Evolutionary conservation across 1,139 yeast genomes (phyloP).

Genomic region (Kodamaea suecica): DNA sequence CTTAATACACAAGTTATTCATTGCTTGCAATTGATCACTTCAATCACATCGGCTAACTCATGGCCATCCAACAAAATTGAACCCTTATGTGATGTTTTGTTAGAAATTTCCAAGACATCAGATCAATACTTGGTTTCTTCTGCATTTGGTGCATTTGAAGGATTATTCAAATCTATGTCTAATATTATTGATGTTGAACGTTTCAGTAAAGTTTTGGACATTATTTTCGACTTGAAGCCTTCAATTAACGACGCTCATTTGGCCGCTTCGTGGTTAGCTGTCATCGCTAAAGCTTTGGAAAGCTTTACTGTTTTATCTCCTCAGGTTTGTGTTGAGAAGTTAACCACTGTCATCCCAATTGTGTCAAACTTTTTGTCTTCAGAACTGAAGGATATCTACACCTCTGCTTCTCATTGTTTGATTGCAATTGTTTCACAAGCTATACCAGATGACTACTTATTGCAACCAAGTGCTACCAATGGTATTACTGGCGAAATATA

Average conservation of each 20-base stretch:
- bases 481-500: conserved; percentile 43
- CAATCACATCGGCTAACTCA: conserved; percentile 68
- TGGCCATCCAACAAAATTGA: conserved; percentile 80
- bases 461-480: conserved; percentile 45
- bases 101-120: conserved; percentile 74
- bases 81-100: conserved; percentile 67
- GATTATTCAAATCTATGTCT: conserved; percentile 73
- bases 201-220: conserved; percentile 60
- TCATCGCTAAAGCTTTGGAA: conserved; percentile 80
- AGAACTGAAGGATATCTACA: conserved; percentile 63
- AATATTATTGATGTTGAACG: conserved; percentile 61
- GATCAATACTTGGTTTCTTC: conserved; percentile 81
- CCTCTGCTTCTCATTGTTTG: conserved; percentile 82
- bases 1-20: conserved; percentile 64
- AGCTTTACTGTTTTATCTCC: conserved; percentile 65
- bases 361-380: conserved; percentile 64
- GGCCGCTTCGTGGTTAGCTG: conserved; percentile 94
- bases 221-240: conserved; percentile 79
- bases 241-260: conserved; percentile 76
- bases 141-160: conserved; percentile 84
- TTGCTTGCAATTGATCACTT: conserved; percentile 66
- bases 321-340: conserved; percentile 49
- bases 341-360: conserved; percentile 56
- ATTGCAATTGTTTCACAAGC: conserved; percentile 70
- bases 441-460: conserved; percentile 57